Percentiles rank a stretch among this genome's conserved stretches.
These are phyloP conservation scores for Trebouxia sp. DNA, from an alignment of 139 green algal species.

Conservation along the genomic window DNA sequence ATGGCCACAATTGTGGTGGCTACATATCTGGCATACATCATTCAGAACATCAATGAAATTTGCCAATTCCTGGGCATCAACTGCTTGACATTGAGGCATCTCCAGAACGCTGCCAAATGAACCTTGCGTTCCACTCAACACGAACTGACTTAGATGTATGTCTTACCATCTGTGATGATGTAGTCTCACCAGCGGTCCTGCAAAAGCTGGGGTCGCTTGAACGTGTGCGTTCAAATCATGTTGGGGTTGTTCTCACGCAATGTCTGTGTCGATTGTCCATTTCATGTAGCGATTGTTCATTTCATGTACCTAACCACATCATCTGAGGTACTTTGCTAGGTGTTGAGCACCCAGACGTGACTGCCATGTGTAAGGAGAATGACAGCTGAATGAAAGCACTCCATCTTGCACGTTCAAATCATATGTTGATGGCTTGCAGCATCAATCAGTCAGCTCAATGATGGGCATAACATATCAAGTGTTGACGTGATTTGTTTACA, in stretches of 20 bases:
- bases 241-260: background rate
- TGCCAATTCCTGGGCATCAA: constrained; percentile 76
- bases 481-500: too few relatives aligned
- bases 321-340: too few relatives aligned
- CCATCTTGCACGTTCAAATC: too few relatives aligned
- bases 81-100: constrained; percentile 70
- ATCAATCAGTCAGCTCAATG: too few relatives aligned
- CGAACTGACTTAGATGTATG: background rate
- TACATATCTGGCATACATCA: constrained; percentile 73
- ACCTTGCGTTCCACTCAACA: background rate
- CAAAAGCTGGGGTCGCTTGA: background rate
- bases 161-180: background rate
- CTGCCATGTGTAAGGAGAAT: too few relatives aligned
- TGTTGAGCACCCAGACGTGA: too few relatives aligned
- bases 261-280: background rate
- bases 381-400: too few relatives aligned
- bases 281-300: background rate
- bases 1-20: constrained; percentile 43
- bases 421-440: too few relatives aligned
- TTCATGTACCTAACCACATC: too few relatives aligned
- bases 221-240: background rate
- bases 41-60: constrained; percentile 70
- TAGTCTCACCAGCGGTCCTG: background rate
- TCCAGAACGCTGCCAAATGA: constrained; percentile 10
- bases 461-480: too few relatives aligned